Evolutionary conservation across 2,329 filamentous ascomycete species (phyloP), one percentile per base, ranked within the genome.

Genomic region (Myrmaecium sp.): DNA sequence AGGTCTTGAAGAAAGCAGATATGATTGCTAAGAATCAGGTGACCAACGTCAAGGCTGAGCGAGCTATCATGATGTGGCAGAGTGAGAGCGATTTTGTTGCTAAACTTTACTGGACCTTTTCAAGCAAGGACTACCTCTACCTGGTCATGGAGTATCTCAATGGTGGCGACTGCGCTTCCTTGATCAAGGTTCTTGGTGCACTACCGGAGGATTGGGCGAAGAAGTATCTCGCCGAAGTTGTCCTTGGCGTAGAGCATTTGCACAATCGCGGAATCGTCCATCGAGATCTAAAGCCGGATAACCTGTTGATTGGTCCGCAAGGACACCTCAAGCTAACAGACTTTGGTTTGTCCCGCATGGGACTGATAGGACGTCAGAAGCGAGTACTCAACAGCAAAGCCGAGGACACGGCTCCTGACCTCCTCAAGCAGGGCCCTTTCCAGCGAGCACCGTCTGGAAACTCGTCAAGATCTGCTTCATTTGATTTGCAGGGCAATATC

Each of bases 1-100:
- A 98, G 47, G 89, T 95, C 1, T 54, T 98, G 32, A 95, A 95
- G 49, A 98, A 98, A 55, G 84, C 89, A n/a, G 89, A 98, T 60
- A 98, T 98, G 89, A 82, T 98, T 35, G 89, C 89, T 34, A 98
- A 98, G 55, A 98, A 98, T 49, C 89, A 98, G 49, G 84, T 98
- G 40, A 93, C 89, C 39, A 98, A 98, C 45, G 89, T 98, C 44
- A 95, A 98, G 54, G 89, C 91, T 6, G 89, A 98, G 54, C 71
- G 89, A 38, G 91, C 91, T 13, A 98, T 98, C 47, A 95, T 98
- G 89, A 98, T 98, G 89, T 95, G 89, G 81, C 89, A 98, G 56
- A 89, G 89, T 13, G 83, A 95, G 52, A 98, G 91, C 49, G 89
- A 98, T 33, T 98, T 98, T 49, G 89, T 98, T 31, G 89, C 89